Conservation (phyloP, 306 rosid genomes). For the Vigna mungo region DNA sequence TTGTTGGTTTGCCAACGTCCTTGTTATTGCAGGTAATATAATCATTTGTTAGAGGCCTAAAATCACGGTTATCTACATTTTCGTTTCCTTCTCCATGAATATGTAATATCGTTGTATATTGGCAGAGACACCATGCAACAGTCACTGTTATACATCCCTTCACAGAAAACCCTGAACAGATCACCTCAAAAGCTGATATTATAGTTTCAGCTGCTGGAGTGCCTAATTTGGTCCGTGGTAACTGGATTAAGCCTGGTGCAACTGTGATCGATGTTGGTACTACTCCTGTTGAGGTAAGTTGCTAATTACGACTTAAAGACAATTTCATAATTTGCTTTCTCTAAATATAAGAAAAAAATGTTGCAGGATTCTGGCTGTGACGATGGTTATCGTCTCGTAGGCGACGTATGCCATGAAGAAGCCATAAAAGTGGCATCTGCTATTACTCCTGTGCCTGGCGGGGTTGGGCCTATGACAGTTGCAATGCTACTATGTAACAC, state of each 20-base stretch:
- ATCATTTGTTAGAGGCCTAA: not conserved
- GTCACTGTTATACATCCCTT: constrained; percentile 80
- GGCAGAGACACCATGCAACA: constrained; percentile 93
- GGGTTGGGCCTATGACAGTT: constrained; percentile 92
- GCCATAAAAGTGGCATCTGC: constrained; percentile 73
- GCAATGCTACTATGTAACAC: constrained; percentile 89
- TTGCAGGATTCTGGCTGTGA: constrained; percentile 70
- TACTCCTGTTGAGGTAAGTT: constrained; percentile 81
- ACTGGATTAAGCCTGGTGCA: constrained; percentile 93
- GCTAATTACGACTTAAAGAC: constrained; percentile 19
- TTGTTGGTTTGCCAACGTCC: constrained; percentile 88
- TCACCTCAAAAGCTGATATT: constrained; percentile 85
- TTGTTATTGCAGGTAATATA: constrained; percentile 79
- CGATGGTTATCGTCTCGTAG: constrained; percentile 71
- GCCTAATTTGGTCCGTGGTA: constrained; percentile 85
- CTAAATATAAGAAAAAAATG: not conserved
- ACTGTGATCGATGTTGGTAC: constrained; percentile 86
- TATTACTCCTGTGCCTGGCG: constrained; percentile 92
- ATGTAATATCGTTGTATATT: constrained; percentile 25
- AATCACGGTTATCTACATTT: constrained; percentile 6
- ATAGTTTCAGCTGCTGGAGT: constrained; percentile 89
- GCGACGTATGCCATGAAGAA: constrained; percentile 88
- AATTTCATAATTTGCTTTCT: constrained; percentile 4
- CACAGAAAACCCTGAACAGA: constrained; percentile 73
- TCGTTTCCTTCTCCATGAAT: constrained; percentile 14